These are phyloP conservation scores for Eucalyptus erythrocorys DNA, from an alignment of 345 rosid genomes.

Conservation along the genomic window DNA sequence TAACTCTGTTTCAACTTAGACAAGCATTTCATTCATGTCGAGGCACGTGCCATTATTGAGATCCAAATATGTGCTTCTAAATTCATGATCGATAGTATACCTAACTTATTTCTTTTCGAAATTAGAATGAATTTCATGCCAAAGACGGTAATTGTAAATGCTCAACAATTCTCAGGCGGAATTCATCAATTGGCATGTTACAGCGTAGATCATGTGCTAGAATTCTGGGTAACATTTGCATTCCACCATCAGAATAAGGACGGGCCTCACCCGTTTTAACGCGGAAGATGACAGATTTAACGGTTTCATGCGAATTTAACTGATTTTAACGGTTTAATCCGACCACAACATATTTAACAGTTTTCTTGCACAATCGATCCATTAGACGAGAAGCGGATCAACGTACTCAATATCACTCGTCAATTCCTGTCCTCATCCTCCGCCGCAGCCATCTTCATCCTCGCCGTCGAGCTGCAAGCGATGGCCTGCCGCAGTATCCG, in stretches of 20 bases:
- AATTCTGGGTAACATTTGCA: background rate
- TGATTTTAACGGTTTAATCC: background rate
- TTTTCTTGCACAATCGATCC: background rate
- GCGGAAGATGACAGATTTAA: background rate
- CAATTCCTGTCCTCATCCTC: background rate
- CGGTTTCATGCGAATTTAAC: background rate
- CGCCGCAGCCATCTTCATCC: background rate
- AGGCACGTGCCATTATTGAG: background rate
- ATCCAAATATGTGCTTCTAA: fast-evolving
- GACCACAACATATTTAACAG: background rate
- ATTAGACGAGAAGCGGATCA: background rate
- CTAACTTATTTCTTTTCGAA: background rate
- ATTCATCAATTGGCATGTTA: background rate
- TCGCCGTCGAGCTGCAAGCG: slow-evolving; percentile 37
- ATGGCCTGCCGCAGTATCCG: slow-evolving; percentile 32
- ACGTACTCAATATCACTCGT: background rate
- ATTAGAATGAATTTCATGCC: background rate
- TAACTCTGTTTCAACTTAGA: background rate
- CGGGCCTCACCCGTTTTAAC: background rate
- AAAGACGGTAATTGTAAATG: background rate
- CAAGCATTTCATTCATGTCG: background rate
- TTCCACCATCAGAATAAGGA: background rate
- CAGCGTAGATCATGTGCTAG: background rate
- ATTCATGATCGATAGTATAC: background rate
- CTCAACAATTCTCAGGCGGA: background rate